phyloP scores from a whole-genome alignment of 495 filamentous ascomycete genomes.

The Echria macrotheca region DNA sequence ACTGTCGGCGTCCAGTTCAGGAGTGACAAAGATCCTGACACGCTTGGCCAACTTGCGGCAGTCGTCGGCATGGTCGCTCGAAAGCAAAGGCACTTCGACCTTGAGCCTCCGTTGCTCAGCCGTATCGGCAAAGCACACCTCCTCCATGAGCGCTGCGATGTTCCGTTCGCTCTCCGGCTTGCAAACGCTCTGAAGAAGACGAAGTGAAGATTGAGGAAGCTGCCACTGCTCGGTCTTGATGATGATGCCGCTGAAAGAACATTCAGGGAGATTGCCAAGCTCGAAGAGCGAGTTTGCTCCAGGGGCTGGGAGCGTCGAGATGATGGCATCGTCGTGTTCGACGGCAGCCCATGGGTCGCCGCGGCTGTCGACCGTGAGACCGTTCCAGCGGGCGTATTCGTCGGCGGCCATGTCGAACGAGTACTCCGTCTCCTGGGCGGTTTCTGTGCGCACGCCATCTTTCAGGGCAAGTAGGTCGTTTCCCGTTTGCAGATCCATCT shows the following conservation, averaged over 20 bases:
- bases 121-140: constrained; percentile 14
- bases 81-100: constrained; percentile 48
- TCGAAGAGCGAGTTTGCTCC: constrained; percentile 14
- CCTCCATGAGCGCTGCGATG: constrained; percentile 6
- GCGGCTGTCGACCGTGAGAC: constrained; percentile 31
- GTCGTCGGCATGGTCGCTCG: constrained; percentile 44
- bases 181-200: constrained; percentile 21
- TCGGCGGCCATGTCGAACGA: constrained; percentile 16
- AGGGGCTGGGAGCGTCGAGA: too few species aligned
- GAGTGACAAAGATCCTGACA: constrained; percentile 26
- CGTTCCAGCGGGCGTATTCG: constrained; percentile 39
- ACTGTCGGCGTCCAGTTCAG: constrained; percentile 29
- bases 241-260: constrained; percentile 19
- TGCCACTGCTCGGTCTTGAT: constrained; percentile 15
- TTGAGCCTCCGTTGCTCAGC: constrained; percentile 30
- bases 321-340: too few species aligned
- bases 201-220: constrained; percentile 10
- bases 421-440: not conserved
- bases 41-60: constrained; percentile 29
- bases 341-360: constrained; percentile 14
- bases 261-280: constrained; percentile 15
- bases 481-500: constrained; percentile 21
- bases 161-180: constrained; percentile 13
- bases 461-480: constrained; percentile 15
- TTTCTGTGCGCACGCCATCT: constrained; percentile 10